Evolutionary conservation across 1,139 yeast genomes (phyloP).

Genomic region (Magnusiomyces magnusii): DNA sequence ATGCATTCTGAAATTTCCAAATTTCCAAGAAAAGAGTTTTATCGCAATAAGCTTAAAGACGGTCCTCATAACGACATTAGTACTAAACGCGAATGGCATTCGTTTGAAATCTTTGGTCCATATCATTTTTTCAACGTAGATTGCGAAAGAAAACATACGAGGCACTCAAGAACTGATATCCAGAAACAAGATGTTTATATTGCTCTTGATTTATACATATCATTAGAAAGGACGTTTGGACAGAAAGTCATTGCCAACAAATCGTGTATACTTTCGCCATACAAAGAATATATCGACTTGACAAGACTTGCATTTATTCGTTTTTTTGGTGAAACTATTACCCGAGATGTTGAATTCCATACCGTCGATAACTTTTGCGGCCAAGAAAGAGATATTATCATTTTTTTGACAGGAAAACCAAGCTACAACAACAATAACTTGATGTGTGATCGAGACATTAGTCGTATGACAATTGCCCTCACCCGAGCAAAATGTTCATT

Average conservation of each 20-base stretch:
- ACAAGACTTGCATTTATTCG: slow-evolving; percentile 50
- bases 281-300: slow-evolving; percentile 70
- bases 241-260: slow-evolving; percentile 51
- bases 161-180: slow-evolving; percentile 14
- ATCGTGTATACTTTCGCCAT: slow-evolving; percentile 90
- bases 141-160: slow-evolving; percentile 49
- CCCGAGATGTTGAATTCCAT: slow-evolving; percentile 71
- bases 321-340: slow-evolving; percentile 55
- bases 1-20: slow-evolving; percentile 89
- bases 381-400: slow-evolving; percentile 89
- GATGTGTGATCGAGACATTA: slow-evolving; percentile 71
- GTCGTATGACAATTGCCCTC: slow-evolving; percentile 93
- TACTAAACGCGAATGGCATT: slow-evolving; percentile 78
- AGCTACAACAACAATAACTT: too few species aligned
- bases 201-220: slow-evolving; percentile 42
- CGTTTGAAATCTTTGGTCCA: slow-evolving; percentile 46
- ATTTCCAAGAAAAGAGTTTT: slow-evolving; percentile 82
- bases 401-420: too few species aligned
- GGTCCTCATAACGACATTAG: slow-evolving; percentile 62
- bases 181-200: slow-evolving; percentile 12
- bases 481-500: slow-evolving; percentile 88
- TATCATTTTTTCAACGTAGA: slow-evolving; percentile 71
- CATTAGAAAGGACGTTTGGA: slow-evolving; percentile 9
- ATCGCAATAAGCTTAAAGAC: slow-evolving; percentile 59
- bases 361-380: slow-evolving; percentile 99